Conservation (phyloP, 352 stramenopile species). For the Globisporangium cystogenes region DNA sequence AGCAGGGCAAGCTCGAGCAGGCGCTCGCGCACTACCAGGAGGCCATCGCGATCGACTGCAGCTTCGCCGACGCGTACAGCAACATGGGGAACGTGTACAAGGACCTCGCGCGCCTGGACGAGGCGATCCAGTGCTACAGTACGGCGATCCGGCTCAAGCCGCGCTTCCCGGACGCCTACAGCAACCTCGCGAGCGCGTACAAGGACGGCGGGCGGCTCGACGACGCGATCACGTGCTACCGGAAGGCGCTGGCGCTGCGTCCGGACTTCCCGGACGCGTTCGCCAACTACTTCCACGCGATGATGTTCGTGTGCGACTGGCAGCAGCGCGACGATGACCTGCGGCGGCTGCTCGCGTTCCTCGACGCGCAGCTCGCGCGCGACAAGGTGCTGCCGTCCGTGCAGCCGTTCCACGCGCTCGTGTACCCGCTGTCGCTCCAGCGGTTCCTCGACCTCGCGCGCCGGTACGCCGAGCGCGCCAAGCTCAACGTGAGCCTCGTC, state of each 20-base stretch:
- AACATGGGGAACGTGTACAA: slow-evolving; percentile 96
- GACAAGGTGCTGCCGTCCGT: slow-evolving; percentile 66
- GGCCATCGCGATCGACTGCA: slow-evolving; percentile 90
- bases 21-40: slow-evolving; percentile 93
- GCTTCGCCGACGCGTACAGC: slow-evolving; percentile 90
- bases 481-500: slow-evolving; percentile 84
- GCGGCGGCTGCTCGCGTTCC: slow-evolving; percentile 28
- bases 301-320: slow-evolving; percentile 93
- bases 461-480: slow-evolving; percentile 78
- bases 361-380: slow-evolving; percentile 17
- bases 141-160: slow-evolving; percentile 89
- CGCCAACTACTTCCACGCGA: slow-evolving; percentile 90
- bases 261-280: slow-evolving; percentile 91
- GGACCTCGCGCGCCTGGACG: slow-evolving; percentile 80
- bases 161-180: slow-evolving; percentile 88
- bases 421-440: slow-evolving; percentile 85
- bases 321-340: slow-evolving; percentile 74
- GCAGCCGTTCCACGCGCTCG: slow-evolving; percentile 91
- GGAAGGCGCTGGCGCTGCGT: slow-evolving; percentile 86
- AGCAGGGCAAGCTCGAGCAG: slow-evolving; percentile 91
- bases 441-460: slow-evolving; percentile 71
- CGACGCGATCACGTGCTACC: slow-evolving; percentile 92
- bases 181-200: slow-evolving; percentile 90
- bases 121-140: slow-evolving; percentile 89
- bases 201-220: slow-evolving; percentile 87